A percentile compares a stretch with the other conserved stretches of the same genome.
Evolutionary conservation across 73 alveolate species (phyloP).

Genomic region (Tetrahymena thermophila): DNA sequence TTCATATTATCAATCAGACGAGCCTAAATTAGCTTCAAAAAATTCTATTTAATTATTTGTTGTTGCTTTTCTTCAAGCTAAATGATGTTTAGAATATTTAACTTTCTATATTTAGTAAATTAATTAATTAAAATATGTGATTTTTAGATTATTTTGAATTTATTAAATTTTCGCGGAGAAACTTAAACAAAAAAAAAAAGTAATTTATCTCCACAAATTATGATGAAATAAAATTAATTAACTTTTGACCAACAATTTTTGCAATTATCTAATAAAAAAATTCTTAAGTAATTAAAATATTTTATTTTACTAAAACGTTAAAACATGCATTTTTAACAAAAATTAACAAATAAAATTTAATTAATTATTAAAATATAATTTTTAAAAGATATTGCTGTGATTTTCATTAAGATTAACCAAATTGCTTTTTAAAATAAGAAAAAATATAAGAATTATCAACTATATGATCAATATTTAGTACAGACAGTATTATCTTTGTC

Average conservation of each 20-base stretch:
- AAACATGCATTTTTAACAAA: no score
- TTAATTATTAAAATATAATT: neutral
- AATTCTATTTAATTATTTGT: neutral
- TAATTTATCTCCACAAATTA: no score
- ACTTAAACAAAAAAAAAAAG: no score
- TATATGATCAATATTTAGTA: neutral
- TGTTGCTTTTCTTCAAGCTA: neutral
- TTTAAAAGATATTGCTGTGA: neutral
- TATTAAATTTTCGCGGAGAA: neutral
- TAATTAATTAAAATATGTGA: neutral
- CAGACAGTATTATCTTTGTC: neutral
- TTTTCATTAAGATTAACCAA: neutral
- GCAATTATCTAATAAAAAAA: no score
- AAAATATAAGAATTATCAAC: neutral
- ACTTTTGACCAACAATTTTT: no score
- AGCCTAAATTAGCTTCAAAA: neutral
- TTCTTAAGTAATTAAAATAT: no score
- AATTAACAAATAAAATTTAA: no score
- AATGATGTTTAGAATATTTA: neutral
- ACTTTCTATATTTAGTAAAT: no score
- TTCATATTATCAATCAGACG: neutral
- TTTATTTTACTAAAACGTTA: no score
- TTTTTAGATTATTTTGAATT: no score
- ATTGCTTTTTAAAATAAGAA: neutral
- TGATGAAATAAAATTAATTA: no score